Conservation (phyloP, 441 rosid species). For the Erodium chrysanthum region DNA sequence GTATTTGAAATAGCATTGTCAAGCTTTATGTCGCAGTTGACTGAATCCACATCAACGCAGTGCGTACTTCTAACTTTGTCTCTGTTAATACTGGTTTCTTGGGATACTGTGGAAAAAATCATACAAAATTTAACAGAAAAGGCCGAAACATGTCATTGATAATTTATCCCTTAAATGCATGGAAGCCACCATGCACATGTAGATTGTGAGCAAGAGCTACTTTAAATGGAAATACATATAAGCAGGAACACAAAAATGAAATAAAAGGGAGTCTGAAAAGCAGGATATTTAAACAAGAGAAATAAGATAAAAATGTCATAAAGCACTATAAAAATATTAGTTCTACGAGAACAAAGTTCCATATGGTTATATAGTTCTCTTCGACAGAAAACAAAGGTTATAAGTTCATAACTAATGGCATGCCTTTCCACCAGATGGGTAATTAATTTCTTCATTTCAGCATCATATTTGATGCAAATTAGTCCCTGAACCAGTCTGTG, state of each 20-base stretch:
- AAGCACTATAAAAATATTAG: not conserved
- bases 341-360: not conserved
- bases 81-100: constrained; percentile 27
- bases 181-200: not conserved
- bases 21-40: constrained; percentile 27
- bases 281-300: not conserved
- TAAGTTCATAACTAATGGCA: not conserved
- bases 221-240: not conserved
- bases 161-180: not conserved
- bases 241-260: not conserved
- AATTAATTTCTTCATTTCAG: not conserved
- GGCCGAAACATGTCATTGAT: not conserved
- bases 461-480: not conserved
- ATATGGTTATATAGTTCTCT: not conserved
- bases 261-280: not conserved
- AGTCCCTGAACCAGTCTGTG: not conserved
- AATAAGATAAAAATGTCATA: not conserved
- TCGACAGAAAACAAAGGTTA: not conserved
- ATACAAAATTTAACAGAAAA: constrained; percentile 3
- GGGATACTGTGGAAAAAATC: constrained; percentile 32
- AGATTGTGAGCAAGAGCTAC: not conserved
- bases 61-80: constrained; percentile 23
- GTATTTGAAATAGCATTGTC: constrained; percentile 23
- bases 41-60: constrained; percentile 33
- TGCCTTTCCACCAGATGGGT: not conserved